These are phyloP conservation scores for Clitopilus passeckerianus DNA, from an alignment of 768 basidiomycete genomes.

Conservation along the genomic window DNA sequence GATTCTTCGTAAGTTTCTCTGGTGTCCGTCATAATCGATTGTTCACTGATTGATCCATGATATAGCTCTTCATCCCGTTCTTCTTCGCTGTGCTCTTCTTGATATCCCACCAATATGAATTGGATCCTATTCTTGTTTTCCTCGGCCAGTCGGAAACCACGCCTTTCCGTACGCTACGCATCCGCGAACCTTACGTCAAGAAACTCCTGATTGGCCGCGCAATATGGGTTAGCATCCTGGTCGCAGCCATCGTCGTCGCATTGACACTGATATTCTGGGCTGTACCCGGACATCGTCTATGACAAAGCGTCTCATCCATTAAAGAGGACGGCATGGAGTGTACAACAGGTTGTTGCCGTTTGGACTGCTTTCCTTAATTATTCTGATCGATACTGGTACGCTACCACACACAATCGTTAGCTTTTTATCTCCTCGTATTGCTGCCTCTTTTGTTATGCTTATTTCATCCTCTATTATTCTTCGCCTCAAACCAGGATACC, in stretches of 20 bases:
- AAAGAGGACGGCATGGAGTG: background rate
- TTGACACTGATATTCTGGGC: slow-evolving; percentile 93
- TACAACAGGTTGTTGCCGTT: background rate
- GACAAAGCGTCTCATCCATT: slow-evolving; percentile 4
- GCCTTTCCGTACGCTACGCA: slow-evolving; percentile 89
- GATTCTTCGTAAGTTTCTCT: slow-evolving; percentile 81
- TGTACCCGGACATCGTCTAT: slow-evolving; percentile 91
- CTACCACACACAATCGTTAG: background rate
- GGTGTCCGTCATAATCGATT: slow-evolving; percentile 1
- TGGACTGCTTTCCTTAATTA: background rate
- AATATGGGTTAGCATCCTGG: slow-evolving; percentile 83
- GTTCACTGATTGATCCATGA: slow-evolving; percentile 9
- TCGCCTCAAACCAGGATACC: background rate
- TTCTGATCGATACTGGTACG: background rate
- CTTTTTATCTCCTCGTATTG: background rate
- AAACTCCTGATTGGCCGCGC: slow-evolving; percentile 87
- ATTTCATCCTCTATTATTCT: background rate
- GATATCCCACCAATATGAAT: slow-evolving; percentile 93
- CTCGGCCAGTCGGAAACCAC: slow-evolving; percentile 93
- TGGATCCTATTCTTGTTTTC: slow-evolving; percentile 94
- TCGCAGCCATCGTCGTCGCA: slow-evolving; percentile 69
- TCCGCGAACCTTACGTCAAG: slow-evolving; percentile 91
- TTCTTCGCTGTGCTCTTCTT: slow-evolving; percentile 85
- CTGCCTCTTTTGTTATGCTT: background rate
- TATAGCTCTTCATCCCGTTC: slow-evolving; percentile 92